phyloP scores from a whole-genome alignment of 116 monocot genomes.

The Zostera marina region DNA sequence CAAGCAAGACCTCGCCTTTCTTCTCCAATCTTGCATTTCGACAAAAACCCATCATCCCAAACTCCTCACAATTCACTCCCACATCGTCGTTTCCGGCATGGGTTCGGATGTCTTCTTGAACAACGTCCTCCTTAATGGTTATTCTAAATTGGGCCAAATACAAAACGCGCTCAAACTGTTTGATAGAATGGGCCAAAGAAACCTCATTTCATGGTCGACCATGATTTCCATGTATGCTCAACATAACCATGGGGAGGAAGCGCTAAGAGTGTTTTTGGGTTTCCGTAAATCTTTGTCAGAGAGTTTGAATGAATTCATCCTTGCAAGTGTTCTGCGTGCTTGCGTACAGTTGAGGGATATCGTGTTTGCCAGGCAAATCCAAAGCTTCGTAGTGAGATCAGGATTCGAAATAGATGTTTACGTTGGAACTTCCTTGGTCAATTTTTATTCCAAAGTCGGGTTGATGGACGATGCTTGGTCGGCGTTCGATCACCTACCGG shows the following conservation, averaged over 20 bases:
- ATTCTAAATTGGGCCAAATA: constrained; percentile 21
- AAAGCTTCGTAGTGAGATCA: constrained; percentile 25
- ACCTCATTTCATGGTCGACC: constrained; percentile 64
- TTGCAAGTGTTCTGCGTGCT: constrained; percentile 54
- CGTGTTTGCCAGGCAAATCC: constrained; percentile 23
- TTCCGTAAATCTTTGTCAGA: constrained; percentile 18
- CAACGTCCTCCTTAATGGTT: constrained; percentile 49
- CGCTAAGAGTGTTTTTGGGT: constrained; percentile 24
- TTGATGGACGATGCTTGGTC: constrained; percentile 28
- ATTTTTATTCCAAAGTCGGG: constrained; percentile 41
- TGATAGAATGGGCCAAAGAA: constrained; percentile 48
- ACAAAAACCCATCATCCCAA: constrained; percentile 11
- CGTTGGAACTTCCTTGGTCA: constrained; percentile 62
- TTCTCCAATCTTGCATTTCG: constrained; percentile 39
- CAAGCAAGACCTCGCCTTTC: constrained; percentile 13
- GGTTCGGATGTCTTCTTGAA: constrained; percentile 29
- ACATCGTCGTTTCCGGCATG: constrained; percentile 26
- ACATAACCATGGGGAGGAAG: constrained; percentile 16
- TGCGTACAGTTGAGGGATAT: constrained; percentile 23
- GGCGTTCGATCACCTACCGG: constrained; percentile 37
- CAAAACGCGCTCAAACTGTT: constrained; percentile 29
- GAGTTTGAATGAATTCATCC: constrained; percentile 53
- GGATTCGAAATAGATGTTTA: constrained; percentile 38
- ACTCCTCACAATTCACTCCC: constrained; percentile 30
- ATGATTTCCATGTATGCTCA: constrained; percentile 51